These are phyloP conservation scores for Penicillium sp. DNA, from an alignment of 2,329 filamentous ascomycete genomes.

Conservation along the genomic window DNA sequence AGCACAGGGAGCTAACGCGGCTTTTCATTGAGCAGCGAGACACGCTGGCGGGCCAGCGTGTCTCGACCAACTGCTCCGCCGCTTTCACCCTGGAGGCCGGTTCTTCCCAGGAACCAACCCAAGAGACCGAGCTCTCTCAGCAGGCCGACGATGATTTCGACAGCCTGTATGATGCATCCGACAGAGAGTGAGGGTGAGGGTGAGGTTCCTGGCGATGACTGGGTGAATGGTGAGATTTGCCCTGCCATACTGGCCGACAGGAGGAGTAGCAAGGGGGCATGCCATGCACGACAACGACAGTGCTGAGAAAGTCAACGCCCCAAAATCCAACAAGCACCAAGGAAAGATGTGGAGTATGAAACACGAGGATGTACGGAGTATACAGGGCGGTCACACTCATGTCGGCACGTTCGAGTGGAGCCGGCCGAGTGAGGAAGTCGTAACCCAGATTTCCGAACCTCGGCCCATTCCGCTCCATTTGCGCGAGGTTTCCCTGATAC, in stretches of 20 bases:
- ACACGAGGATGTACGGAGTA: not conserved
- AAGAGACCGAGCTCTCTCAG: not conserved
- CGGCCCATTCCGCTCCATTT: slow-evolving; percentile 20
- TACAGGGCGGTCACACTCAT: not conserved
- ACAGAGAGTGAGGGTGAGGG: not conserved
- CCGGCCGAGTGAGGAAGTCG: slow-evolving; percentile 13
- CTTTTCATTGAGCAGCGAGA: not conserved
- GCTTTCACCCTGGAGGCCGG: not conserved
- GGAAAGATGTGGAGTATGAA: not conserved
- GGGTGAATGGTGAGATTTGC: not conserved
- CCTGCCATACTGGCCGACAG: no score
- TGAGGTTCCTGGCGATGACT: not conserved
- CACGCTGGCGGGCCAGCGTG: not conserved
- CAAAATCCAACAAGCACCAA: not conserved
- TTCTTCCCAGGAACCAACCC: not conserved
- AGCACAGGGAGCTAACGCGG: not conserved
- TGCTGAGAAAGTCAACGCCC: not conserved
- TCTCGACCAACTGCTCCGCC: not conserved
- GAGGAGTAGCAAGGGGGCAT: not conserved
- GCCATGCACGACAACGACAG: not conserved
- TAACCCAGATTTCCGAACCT: slow-evolving; percentile 27
- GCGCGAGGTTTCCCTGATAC: slow-evolving; percentile 7
- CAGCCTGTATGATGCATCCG: not conserved
- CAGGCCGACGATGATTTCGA: not conserved
- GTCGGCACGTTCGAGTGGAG: slow-evolving; percentile 1